Percentiles rank a stretch among this genome's conserved stretches.
Conservation (phyloP, 768 basidiomycete genomes). For the Butyriboletus loyo region DNA sequence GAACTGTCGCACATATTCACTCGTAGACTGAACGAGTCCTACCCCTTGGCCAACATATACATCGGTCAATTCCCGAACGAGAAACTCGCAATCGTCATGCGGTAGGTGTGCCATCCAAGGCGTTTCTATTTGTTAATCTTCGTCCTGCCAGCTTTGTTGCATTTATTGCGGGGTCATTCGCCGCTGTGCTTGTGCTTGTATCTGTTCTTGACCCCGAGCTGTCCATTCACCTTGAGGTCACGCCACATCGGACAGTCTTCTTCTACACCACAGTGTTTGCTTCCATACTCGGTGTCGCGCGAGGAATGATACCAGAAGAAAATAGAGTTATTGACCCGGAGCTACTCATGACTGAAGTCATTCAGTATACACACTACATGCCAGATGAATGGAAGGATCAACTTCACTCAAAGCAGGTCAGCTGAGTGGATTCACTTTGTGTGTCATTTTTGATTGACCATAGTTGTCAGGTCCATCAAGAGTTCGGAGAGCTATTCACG, state of each 20-base stretch:
- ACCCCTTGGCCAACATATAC: conserved; percentile 89
- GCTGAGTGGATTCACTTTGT: conserved; percentile 1
- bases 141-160: conserved; percentile 75
- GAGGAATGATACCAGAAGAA: conserved; percentile 96
- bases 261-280: conserved; percentile 93
- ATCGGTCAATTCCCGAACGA: conserved; percentile 98
- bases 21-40: conserved; percentile 81
- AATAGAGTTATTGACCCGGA: conserved; percentile 94
- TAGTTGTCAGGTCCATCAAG: conserved; percentile 71
- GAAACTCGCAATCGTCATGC: conserved; percentile 83
- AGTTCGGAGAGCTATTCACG: conserved; percentile 90
- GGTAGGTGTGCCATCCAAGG: conserved; percentile 47
- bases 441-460: not conserved
- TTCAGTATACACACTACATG: conserved; percentile 94
- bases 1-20: conserved; percentile 93
- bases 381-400: conserved; percentile 88
- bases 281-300: conserved; percentile 79
- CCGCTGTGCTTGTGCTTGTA: conserved; percentile 89
- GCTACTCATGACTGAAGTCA: conserved; percentile 85
- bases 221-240: conserved; percentile 92
- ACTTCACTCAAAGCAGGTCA: conserved; percentile 84
- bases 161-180: conserved; percentile 95
- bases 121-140: not conserved
- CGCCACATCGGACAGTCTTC: conserved; percentile 85
- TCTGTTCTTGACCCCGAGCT: conserved; percentile 93